Conservation (phyloP, 257 asterid genomes). For the Solanum dulcamara region DNA sequence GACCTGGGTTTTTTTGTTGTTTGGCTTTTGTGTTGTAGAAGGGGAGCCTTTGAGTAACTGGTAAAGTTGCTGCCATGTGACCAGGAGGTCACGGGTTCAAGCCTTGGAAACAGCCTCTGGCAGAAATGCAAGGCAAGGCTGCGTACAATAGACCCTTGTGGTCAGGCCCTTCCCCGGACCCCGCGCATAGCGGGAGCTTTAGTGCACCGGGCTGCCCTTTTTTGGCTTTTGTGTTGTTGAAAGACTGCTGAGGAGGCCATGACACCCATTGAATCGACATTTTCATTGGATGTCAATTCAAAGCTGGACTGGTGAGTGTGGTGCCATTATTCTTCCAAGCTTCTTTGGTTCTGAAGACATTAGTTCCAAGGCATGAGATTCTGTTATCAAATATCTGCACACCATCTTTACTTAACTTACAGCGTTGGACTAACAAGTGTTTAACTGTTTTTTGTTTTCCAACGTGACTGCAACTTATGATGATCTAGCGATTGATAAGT, state of each 20-base stretch:
- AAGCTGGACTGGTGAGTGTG: constrained; percentile 76
- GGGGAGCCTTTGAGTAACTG: too few relatives aligned
- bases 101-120: too few relatives aligned
- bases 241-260: constrained; percentile 99
- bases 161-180: too few relatives aligned
- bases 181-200: too few relatives aligned
- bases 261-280: constrained; percentile 97
- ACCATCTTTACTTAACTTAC: not conserved
- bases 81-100: too few relatives aligned
- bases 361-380: not conserved
- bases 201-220: too few relatives aligned
- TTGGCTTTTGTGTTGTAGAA: constrained; percentile 16
- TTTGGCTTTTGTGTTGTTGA: constrained; percentile 14
- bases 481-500: not conserved
- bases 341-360: not conserved
- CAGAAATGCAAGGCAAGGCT: too few relatives aligned
- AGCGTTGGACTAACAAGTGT: not conserved
- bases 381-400: not conserved
- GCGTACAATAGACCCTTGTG: too few relatives aligned
- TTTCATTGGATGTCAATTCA: constrained; percentile 90
- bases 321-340: not conserved
- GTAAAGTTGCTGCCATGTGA: too few relatives aligned
- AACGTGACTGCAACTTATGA: not conserved
- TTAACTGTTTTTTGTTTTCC: not conserved
- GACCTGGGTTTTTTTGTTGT: not conserved